Conservation (phyloP, 441 rosid species). For the Gossypium schwendimanii region DNA sequence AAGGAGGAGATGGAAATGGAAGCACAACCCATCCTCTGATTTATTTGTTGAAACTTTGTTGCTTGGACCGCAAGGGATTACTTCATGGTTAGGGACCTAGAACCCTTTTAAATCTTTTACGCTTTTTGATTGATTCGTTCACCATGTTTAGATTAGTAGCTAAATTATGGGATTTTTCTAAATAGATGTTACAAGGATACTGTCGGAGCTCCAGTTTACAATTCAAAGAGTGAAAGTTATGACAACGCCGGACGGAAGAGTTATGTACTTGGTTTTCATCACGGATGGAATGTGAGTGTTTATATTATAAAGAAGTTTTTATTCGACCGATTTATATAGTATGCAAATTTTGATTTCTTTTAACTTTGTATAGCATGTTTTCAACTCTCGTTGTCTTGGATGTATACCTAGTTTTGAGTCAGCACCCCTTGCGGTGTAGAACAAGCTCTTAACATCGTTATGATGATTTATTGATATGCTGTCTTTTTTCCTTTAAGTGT, state of each 20-base stretch:
- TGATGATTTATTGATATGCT: not conserved
- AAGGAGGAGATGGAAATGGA: slow-evolving; percentile 5
- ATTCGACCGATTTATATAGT: not conserved
- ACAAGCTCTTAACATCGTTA: not conserved
- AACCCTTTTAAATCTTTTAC: not conserved
- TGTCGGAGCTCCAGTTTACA: slow-evolving; percentile 69
- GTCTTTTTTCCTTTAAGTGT: not conserved
- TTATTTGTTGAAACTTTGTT: slow-evolving; percentile 39
- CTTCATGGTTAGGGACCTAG: slow-evolving; percentile 34
- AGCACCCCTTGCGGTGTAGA: not conserved
- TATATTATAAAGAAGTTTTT: not conserved
- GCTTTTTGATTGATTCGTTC: not conserved
- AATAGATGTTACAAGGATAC: slow-evolving; percentile 69
- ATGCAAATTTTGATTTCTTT: not conserved
- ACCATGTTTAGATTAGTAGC: not conserved
- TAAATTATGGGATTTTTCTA: not conserved
- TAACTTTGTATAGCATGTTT: not conserved
- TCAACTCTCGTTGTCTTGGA: not conserved
- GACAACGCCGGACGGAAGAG: slow-evolving; percentile 76
- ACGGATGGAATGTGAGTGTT: slow-evolving; percentile 39
- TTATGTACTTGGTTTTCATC: slow-evolving; percentile 43
- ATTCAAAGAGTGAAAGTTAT: slow-evolving; percentile 86
- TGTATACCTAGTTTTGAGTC: not conserved
- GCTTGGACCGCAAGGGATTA: slow-evolving; percentile 38
- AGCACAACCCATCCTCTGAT: slow-evolving; percentile 23